Conservation (phyloP, 164 flowering plant species). For the Piper longum region DNA sequence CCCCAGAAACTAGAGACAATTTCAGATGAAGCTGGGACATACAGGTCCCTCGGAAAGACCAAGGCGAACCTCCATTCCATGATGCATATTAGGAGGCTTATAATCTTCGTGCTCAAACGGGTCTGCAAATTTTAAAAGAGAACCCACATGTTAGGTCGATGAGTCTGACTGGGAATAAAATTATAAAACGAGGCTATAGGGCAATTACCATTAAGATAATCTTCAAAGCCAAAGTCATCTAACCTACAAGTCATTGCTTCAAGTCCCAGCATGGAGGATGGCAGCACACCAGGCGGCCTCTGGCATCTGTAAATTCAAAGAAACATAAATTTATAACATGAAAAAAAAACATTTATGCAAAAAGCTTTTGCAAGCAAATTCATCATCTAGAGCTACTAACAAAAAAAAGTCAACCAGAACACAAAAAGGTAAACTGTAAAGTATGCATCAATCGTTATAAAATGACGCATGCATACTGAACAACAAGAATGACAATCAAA, state of each 20-base stretch:
- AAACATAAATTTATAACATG: background rate
- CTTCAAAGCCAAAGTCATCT: slow-evolving; percentile 74
- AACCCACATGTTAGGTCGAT: background rate
- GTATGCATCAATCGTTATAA: too few species aligned
- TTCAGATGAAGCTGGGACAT: slow-evolving; percentile 55
- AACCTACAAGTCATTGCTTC: slow-evolving; percentile 74
- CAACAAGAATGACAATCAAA: too few species aligned
- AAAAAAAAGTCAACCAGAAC: too few species aligned
- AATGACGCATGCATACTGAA: too few species aligned
- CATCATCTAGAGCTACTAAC: background rate
- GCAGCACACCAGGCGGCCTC: slow-evolving; percentile 76
- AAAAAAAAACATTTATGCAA: background rate
- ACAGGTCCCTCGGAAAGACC: slow-evolving; percentile 77
- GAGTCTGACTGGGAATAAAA: too few species aligned
- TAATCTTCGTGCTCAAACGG: slow-evolving; percentile 64
- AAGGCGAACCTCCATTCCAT: slow-evolving; percentile 82
- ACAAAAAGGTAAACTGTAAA: too few species aligned
- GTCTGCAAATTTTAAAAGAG: slow-evolving; percentile 32
- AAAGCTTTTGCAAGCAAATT: background rate
- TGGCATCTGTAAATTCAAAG: slow-evolving; percentile 43
- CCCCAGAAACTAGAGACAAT: background rate
- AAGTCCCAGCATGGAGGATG: slow-evolving; percentile 83
- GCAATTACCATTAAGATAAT: slow-evolving; percentile 61
- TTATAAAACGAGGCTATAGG: background rate
- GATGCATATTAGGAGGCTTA: slow-evolving; percentile 70